Evolutionary conservation across 2,329 filamentous ascomycete genomes (phyloP).

Genomic region (Septoria petroselini): DNA sequence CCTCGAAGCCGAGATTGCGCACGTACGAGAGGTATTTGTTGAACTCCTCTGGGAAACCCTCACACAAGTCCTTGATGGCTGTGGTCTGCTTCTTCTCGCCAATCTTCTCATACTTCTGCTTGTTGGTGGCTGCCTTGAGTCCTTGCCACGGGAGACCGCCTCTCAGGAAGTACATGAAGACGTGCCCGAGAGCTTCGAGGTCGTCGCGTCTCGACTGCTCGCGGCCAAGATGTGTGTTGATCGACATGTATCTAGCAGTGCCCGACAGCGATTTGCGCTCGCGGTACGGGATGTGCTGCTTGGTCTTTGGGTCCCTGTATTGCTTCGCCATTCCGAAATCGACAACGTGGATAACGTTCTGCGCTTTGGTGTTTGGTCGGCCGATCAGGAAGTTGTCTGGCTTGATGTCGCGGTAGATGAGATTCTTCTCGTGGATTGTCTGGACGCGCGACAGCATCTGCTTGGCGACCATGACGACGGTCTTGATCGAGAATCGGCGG

Average conservation of each 20-base stretch:
- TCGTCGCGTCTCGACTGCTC: slow-evolving; percentile 97
- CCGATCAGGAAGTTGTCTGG: slow-evolving; percentile 99
- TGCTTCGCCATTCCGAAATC: slow-evolving; percentile 99
- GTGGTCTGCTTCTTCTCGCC: slow-evolving; percentile 99
- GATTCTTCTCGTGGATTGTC: slow-evolving; percentile 96
- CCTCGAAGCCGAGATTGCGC: slow-evolving; percentile 95
- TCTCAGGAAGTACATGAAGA: slow-evolving; percentile 67
- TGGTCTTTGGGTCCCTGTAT: slow-evolving; percentile 97
- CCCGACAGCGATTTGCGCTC: slow-evolving; percentile 96
- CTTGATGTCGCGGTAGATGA: slow-evolving; percentile 99
- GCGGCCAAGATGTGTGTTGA: slow-evolving; percentile 95
- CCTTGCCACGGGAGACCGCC: slow-evolving; percentile 67
- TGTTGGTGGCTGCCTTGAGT: slow-evolving; percentile 39
- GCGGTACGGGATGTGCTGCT: slow-evolving; percentile 96
- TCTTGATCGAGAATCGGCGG: slow-evolving; percentile 92
- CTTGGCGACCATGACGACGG: slow-evolving; percentile 97
- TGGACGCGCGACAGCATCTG: slow-evolving; percentile 96
- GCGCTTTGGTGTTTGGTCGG: slow-evolving; percentile 84
- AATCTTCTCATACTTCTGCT: slow-evolving; percentile 97
- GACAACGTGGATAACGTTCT: slow-evolving; percentile 96
- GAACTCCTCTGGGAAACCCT: slow-evolving; percentile 95
- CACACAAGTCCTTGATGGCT: slow-evolving; percentile 91
- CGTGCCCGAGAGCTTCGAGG: slow-evolving; percentile 75
- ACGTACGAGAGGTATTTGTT: slow-evolving; percentile 97
- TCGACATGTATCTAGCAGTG: slow-evolving; percentile 98